A percentile compares a stretch with the other conserved stretches of the same genome.
Conservation (phyloP, 139 green algal species). For the Coccomyxa sp. region DNA sequence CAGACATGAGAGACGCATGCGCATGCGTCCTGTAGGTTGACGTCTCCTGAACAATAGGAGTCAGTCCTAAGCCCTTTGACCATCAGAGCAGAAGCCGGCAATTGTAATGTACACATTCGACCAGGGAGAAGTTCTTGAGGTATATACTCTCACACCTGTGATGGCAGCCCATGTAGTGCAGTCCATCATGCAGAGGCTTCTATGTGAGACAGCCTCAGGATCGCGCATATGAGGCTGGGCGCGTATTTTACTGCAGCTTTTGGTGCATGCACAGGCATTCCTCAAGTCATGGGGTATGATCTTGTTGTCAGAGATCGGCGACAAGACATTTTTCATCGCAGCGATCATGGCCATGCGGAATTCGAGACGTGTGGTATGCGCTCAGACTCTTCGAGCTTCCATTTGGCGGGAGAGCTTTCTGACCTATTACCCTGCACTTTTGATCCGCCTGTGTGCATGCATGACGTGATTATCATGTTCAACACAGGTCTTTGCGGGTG, state of each 20-base stretch:
- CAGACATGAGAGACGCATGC: too few species aligned
- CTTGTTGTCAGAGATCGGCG: conserved; percentile 59
- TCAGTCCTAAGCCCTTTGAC: too few species aligned
- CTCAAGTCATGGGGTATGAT: conserved; percentile 61
- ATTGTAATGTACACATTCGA: too few species aligned
- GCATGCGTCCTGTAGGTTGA: too few species aligned
- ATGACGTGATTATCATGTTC: neutral
- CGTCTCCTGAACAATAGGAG: too few species aligned
- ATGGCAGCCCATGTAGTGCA: neutral
- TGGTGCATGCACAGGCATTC: conserved; percentile 31
- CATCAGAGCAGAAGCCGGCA: too few species aligned
- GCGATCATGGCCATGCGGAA: conserved; percentile 88
- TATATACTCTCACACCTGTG: neutral
- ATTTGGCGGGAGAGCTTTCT: neutral
- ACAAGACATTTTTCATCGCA: conserved; percentile 99
- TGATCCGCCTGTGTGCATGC: neutral
- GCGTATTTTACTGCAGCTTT: neutral
- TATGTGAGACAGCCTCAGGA: too few species aligned
- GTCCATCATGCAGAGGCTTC: neutral
- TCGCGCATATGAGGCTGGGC: too few species aligned
- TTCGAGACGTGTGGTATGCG: conserved; percentile 45
- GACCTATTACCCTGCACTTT: neutral
- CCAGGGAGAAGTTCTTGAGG: conserved; percentile 48
- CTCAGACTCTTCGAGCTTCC: neutral
- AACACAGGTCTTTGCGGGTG: conserved; percentile 78